phyloP scores from a whole-genome alignment of 495 filamentous ascomycete species.

The Penicillium psychrofluorescens region DNA sequence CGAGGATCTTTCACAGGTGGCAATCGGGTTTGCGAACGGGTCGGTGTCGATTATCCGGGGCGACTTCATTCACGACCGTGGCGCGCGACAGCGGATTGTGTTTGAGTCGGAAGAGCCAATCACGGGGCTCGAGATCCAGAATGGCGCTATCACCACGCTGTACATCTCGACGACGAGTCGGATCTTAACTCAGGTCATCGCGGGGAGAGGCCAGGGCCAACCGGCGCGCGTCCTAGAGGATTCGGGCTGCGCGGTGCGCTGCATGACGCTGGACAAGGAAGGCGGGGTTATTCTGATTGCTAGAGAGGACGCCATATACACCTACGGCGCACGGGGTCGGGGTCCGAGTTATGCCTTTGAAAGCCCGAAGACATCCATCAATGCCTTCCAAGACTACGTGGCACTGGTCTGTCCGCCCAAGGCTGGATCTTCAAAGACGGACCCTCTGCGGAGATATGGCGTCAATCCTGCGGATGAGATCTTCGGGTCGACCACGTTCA shows the following conservation, averaged over 20 bases:
- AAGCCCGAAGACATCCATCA: constrained; percentile 75
- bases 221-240: constrained; percentile 84
- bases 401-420: constrained; percentile 80
- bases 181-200: constrained; percentile 79
- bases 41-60: constrained; percentile 89
- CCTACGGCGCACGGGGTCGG: constrained; percentile 78
- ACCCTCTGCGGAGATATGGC: constrained; percentile 56
- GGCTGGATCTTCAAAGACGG: constrained; percentile 43
- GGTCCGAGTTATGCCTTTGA: constrained; percentile 86
- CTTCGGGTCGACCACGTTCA: constrained; percentile 78
- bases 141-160: constrained; percentile 58
- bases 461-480: constrained; percentile 61
- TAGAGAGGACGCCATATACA: constrained; percentile 90
- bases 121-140: constrained; percentile 66
- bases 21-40: constrained; percentile 92
- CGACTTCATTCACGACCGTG: constrained; percentile 90
- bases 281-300: constrained; percentile 83
- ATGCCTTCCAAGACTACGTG: constrained; percentile 78
- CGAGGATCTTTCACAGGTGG: constrained; percentile 82
- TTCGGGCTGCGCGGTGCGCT: constrained; percentile 79
- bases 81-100: constrained; percentile 91
- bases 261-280: constrained; percentile 78
- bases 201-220: constrained; percentile 81
- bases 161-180: constrained; percentile 88
- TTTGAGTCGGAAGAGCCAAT: constrained; percentile 96